phyloP scores from a whole-genome alignment of 306 rosid genomes.

The Prunus mume region DNA sequence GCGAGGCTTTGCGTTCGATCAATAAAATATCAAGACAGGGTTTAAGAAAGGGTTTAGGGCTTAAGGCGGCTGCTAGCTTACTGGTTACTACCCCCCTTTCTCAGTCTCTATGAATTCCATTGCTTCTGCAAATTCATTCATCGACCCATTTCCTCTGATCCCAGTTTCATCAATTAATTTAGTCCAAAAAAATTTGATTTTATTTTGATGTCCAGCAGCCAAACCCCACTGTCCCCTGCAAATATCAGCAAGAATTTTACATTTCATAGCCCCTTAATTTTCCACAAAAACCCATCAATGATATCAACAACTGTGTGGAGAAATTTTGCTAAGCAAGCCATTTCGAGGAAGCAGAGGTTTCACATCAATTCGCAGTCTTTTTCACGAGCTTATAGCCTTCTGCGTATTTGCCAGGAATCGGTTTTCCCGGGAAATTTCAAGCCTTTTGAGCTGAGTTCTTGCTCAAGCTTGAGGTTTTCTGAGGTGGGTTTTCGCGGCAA shows the following conservation, averaged over 20 bases:
- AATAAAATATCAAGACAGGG: neutral
- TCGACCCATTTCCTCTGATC: neutral
- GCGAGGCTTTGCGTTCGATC: neutral
- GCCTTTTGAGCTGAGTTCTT: slow-evolving; percentile 19
- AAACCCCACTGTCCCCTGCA: slow-evolving; percentile 26
- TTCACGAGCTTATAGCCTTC: slow-evolving; percentile 25
- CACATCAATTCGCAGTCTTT: slow-evolving; percentile 24
- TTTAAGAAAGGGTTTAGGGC: slow-evolving; percentile 33
- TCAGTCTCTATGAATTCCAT: slow-evolving; percentile 25
- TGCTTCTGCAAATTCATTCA: slow-evolving; percentile 5
- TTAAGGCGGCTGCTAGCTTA: slow-evolving; percentile 36
- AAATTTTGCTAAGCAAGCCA: slow-evolving; percentile 47
- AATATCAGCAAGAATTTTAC: slow-evolving; percentile 27
- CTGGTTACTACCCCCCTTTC: neutral
- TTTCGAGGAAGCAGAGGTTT: slow-evolving; percentile 27
- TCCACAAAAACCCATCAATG: slow-evolving; percentile 27
- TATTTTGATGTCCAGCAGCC: slow-evolving; percentile 48
- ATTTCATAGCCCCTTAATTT: slow-evolving; percentile 1
- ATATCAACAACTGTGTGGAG: slow-evolving; percentile 67
- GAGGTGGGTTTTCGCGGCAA: slow-evolving; percentile 21
- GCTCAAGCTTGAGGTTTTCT: slow-evolving; percentile 12
- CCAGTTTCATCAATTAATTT: neutral
- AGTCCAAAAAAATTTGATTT: neutral
- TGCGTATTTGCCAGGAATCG: slow-evolving; percentile 18
- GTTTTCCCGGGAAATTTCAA: slow-evolving; percentile 14